Evolutionary conservation across 2,329 filamentous ascomycete genomes (phyloP).

Genomic region (Xylaria sp.): DNA sequence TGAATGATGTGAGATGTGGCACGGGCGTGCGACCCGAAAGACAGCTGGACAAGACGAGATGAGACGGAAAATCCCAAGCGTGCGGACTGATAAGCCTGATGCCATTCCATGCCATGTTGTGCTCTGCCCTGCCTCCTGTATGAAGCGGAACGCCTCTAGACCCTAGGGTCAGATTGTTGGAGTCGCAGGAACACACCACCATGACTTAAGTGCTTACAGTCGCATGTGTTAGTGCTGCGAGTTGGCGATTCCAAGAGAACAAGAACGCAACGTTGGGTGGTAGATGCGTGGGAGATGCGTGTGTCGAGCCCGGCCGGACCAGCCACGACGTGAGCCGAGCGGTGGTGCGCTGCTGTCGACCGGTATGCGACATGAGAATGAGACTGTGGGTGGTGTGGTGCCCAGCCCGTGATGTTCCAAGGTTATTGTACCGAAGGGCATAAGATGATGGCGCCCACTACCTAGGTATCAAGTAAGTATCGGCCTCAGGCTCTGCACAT

Average conservation of each 20-base stretch:
- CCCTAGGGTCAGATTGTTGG: conserved; percentile 1
- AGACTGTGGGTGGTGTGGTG: not conserved
- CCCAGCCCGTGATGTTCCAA: too few relatives aligned
- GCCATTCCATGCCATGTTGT: not conserved
- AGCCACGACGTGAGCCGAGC: not conserved
- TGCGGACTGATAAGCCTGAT: not conserved
- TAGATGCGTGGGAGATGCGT: not conserved
- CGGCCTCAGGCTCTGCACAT: too few relatives aligned
- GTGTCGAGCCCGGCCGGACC: not conserved
- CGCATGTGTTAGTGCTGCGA: conserved; percentile 7
- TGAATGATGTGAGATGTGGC: conserved; percentile 14
- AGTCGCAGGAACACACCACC: conserved; percentile 6
- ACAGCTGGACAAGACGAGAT: not conserved
- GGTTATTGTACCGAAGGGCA: not conserved
- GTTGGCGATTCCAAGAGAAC: conserved; percentile 2
- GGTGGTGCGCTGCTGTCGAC: not conserved
- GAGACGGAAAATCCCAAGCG: not conserved
- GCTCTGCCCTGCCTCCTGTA: not conserved
- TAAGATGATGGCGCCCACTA: too few relatives aligned
- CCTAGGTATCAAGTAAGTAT: too few relatives aligned
- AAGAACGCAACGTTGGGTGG: conserved; percentile 8
- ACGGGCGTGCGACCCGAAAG: not conserved
- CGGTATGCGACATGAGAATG: not conserved
- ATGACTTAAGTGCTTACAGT: conserved; percentile 18
- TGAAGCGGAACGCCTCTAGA: not conserved